Base-by-base conservation (phyloP, 1,284 basidiomycete species). In the Mycocalia duriaeana region DNA sequence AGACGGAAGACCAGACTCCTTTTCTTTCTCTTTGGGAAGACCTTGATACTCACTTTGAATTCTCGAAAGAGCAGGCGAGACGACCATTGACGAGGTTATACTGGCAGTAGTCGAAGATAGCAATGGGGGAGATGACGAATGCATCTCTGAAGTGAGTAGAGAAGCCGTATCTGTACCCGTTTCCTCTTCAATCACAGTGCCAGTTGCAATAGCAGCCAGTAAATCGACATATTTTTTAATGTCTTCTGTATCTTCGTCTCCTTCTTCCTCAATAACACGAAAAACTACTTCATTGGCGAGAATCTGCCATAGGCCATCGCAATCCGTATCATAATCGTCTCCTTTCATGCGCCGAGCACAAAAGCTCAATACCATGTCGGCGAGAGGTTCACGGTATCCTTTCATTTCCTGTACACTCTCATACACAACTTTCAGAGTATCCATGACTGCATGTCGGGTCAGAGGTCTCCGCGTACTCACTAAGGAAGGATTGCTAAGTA, bases 371-470 rank as follows among this genome's bases (percentile, higher is more conserved):
- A 87, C 73, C 20, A 85, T 60, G 42, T 77, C 70, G 4, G 78
- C 81, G 13, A 89, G 67, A 1, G 79, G 76, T 44, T 71, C 68
- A 36, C 86, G 74, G 59, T 88, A 87, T 5, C 63, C 63, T 14
- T 73, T 75, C 69, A 88, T 83, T 53, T 89, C 87, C 55, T 75
- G 79, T 25, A 89, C 72, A 34, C 75, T 76, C 14, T 79, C 74
- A 57, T 85, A 85, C 1, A 81, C 78, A 8, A 61, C 62, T 42
- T 77, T 68, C 23, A 89, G 65, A 5, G 75, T 69, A 16, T 72
- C 68, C 68, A 85, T 75, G 46, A 81, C 67, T 11, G 75, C 73
- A 23, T 66, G 57, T 18, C 81, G 69, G 2, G 86, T 88, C n/a
- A 71, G 53, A 0, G 79, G 76, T 14, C 78, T 71, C 5, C 69